Conservation (phyloP, 164 flowering plant genomes). For the Umbellularia californica region DNA sequence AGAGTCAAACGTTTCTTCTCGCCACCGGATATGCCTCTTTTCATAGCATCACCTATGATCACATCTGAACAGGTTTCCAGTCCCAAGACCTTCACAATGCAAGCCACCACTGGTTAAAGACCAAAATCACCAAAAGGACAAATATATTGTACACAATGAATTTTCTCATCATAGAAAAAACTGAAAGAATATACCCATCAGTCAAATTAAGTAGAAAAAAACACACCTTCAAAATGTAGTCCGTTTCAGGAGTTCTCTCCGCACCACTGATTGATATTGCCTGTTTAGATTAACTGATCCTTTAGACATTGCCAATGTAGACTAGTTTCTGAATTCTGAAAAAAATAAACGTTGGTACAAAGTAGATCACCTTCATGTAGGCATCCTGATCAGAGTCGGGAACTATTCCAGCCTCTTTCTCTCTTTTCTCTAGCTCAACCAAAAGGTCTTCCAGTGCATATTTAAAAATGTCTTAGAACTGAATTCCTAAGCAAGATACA, state of each 20-base stretch:
- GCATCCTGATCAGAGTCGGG: conserved; percentile 60
- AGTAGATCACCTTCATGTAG: conserved; percentile 57
- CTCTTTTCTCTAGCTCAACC: conserved; percentile 53
- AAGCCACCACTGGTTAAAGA: not conserved
- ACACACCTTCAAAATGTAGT: conserved; percentile 56
- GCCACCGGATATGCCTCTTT: conserved; percentile 75
- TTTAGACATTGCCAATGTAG: not conserved
- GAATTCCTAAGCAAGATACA: not conserved
- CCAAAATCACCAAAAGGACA: not conserved
- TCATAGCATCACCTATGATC: conserved; percentile 59
- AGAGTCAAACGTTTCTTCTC: conserved; percentile 65
- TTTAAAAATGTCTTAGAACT: not conserved
- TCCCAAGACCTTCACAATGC: conserved; percentile 20
- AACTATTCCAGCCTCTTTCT: conserved; percentile 54
- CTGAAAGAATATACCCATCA: too few species aligned
- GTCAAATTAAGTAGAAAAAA: not conserved
- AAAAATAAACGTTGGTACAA: not conserved
- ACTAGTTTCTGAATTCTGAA: not conserved
- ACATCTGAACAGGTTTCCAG: conserved; percentile 63
- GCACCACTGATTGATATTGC: conserved; percentile 51
- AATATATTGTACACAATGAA: too few species aligned
- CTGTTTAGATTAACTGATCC: conserved; percentile 20
- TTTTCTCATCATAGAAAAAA: not conserved
- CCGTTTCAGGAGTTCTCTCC: conserved; percentile 49
- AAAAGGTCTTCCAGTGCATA: conserved; percentile 34